These are phyloP conservation scores for Pseudovirgaria hyperparasitica DNA, from an alignment of 2,329 filamentous ascomycete species.

Conservation along the genomic window DNA sequence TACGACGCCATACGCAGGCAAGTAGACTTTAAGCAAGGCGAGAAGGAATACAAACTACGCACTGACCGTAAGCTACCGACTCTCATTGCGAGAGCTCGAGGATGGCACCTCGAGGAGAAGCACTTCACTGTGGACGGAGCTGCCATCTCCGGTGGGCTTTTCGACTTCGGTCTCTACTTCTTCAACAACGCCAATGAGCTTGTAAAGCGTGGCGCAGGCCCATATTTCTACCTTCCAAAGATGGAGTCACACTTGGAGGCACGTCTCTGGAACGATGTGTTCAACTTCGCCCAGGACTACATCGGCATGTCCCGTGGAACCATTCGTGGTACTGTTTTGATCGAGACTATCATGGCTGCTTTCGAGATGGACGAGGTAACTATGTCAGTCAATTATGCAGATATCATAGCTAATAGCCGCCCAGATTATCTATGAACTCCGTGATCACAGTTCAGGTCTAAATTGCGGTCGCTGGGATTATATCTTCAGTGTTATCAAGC, in stretches of 20 bases:
- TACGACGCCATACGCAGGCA: slow-evolving; percentile 91
- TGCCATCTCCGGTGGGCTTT: slow-evolving; percentile 81
- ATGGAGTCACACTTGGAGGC: slow-evolving; percentile 98
- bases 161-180: slow-evolving; percentile 98
- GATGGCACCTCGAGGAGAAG: slow-evolving; percentile 98
- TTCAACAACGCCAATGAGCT: slow-evolving; percentile 94
- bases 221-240: slow-evolving; percentile 97
- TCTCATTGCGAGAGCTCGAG: slow-evolving; percentile 84
- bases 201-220: slow-evolving; percentile 69
- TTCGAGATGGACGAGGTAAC: slow-evolving; percentile 93
- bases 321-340: slow-evolving; percentile 87
- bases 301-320: slow-evolving; percentile 81
- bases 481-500: slow-evolving; percentile 99
- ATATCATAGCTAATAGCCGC: too few species aligned
- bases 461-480: slow-evolving; percentile 99
- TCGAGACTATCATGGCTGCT: slow-evolving; percentile 93
- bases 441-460: slow-evolving; percentile 88
- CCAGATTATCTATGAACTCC: slow-evolving; percentile 92
- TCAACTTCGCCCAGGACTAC: slow-evolving; percentile 91
- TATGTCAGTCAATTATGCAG: background rate
- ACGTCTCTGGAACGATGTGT: slow-evolving; percentile 93
- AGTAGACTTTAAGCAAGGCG: slow-evolving; percentile 90
- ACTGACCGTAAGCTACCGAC: slow-evolving; percentile 80
- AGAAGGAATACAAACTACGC: slow-evolving; percentile 95
- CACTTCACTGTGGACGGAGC: slow-evolving; percentile 93